A percentile compares a stretch with the other conserved stretches of the same genome.
These are phyloP conservation scores for Cladophialophora chaetospira DNA, from an alignment of 2,329 filamentous ascomycete species.

Conservation along the genomic window DNA sequence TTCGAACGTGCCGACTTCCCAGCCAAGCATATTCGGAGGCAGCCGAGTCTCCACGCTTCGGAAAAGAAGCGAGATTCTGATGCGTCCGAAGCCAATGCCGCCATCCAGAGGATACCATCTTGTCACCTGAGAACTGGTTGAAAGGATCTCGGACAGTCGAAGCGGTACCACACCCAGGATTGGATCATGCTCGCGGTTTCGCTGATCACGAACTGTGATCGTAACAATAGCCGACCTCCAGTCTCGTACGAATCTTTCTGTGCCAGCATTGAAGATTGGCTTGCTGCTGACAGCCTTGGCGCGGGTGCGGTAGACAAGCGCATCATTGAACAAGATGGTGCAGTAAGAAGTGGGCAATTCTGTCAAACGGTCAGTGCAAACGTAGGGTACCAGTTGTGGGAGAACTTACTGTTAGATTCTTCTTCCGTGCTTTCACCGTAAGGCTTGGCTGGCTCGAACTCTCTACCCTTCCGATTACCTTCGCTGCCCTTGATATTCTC, in stretches of 20 bases:
- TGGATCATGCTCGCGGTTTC: conserved; percentile 90
- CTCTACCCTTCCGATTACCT: conserved; percentile 77
- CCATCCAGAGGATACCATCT: conserved; percentile 97
- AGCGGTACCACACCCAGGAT: conserved; percentile 90
- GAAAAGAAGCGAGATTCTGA: conserved; percentile 87
- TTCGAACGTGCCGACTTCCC: conserved; percentile 94
- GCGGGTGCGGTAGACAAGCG: conserved; percentile 80
- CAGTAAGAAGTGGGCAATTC: conserved; percentile 89
- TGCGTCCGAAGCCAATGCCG: conserved; percentile 85
- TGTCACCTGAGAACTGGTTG: conserved; percentile 82
- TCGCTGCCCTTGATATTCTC: conserved; percentile 83
- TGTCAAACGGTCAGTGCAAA: conserved; percentile 11
- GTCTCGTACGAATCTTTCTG: conserved; percentile 87
- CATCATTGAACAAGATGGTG: conserved; percentile 61
- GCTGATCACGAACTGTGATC: conserved; percentile 81
- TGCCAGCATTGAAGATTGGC: conserved; percentile 96
- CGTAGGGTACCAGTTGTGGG: neutral
- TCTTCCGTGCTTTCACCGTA: conserved; percentile 88
- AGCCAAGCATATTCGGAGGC: conserved; percentile 82
- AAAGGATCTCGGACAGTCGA: conserved; percentile 82
- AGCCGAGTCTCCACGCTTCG: conserved; percentile 83
- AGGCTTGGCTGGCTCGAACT: conserved; percentile 84
- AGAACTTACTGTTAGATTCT: conserved; percentile 58
- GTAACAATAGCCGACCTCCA: conserved; percentile 89
- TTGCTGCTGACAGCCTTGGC: conserved; percentile 91